A percentile compares a stretch with the other conserved stretches of the same genome.
Conservation (phyloP, 495 filamentous ascomycete genomes). For the Thermochaetoides thermophila region DNA sequence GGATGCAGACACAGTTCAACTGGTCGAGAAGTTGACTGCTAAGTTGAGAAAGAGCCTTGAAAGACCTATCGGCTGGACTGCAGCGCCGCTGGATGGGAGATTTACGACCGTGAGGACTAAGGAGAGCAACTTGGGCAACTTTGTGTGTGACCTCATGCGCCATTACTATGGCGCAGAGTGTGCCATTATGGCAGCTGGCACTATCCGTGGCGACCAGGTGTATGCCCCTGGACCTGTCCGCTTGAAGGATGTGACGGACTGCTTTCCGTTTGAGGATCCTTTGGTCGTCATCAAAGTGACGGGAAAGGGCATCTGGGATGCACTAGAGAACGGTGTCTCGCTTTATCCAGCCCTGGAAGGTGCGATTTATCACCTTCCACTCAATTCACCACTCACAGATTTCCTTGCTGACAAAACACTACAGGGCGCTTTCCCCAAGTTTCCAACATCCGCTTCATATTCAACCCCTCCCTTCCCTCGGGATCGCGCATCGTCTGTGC, state of each 20-base stretch:
- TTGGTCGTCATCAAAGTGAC: conserved; percentile 57
- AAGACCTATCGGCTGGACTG: conserved; percentile 71
- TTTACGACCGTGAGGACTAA: conserved; percentile 64
- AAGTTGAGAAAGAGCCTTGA: conserved; percentile 59
- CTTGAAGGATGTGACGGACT: conserved; percentile 61
- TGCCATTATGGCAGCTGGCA: conserved; percentile 71
- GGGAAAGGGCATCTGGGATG: conserved; percentile 53
- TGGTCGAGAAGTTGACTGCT: conserved; percentile 54
- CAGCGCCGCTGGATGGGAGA: conserved; percentile 63
- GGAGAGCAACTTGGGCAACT: conserved; percentile 80
- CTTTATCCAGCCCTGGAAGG: conserved; percentile 74
- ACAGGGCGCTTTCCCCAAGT: conserved; percentile 58
- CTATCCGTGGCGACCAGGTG: conserved; percentile 80
- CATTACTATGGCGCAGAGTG: conserved; percentile 68
- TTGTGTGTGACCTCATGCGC: conserved; percentile 82
- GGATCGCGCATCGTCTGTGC: conserved; percentile 49
- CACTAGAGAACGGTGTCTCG: conserved; percentile 69
- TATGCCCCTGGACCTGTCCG: conserved; percentile 65
- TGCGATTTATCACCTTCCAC: too few relatives aligned
- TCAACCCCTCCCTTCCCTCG: conserved; percentile 41
- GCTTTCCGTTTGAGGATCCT: conserved; percentile 88
- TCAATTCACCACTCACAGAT: too few relatives aligned
- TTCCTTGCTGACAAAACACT: neutral
- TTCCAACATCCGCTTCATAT: conserved; percentile 60
- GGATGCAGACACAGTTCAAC: conserved; percentile 36